A percentile compares a stretch with the other conserved stretches of the same genome.
Evolutionary conservation across 2,329 filamentous ascomycete genomes (phyloP).

Genomic region (Trichoderma lentiforme): DNA sequence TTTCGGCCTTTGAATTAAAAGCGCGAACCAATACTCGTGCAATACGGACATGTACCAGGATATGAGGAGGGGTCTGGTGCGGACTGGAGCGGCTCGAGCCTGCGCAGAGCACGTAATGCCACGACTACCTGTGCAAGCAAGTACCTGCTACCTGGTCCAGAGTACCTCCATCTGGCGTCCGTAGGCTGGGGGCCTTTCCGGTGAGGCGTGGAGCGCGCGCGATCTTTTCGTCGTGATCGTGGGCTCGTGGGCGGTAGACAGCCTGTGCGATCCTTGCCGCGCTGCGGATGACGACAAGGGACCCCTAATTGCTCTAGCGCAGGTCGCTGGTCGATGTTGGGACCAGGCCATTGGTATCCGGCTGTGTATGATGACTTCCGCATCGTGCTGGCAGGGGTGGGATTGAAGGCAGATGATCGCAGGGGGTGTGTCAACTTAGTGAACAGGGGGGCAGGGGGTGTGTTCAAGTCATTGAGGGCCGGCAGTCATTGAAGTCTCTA

Average conservation of each 20-base stretch:
- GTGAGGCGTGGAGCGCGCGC: slow-evolving; percentile 14
- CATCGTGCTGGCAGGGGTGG: slow-evolving; percentile 7
- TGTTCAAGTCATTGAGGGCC: neutral
- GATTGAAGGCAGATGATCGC: neutral
- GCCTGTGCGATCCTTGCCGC: slow-evolving; percentile 7
- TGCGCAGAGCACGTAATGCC: neutral
- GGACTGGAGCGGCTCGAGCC: neutral
- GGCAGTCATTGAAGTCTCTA: neutral
- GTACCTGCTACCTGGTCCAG: neutral
- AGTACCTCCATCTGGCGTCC: neutral
- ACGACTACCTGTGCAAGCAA: neutral
- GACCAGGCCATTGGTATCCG: slow-evolving; percentile 17
- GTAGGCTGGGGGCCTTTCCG: neutral
- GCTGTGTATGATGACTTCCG: slow-evolving; percentile 10
- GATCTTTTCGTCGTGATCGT: slow-evolving; percentile 16
- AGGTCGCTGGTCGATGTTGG: slow-evolving; percentile 14
- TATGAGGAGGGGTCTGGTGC: neutral
- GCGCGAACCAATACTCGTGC: neutral
- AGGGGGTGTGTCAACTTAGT: neutral
- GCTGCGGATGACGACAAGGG: slow-evolving; percentile 16
- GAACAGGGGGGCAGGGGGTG: neutral
- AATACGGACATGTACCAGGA: neutral
- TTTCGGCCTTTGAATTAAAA: neutral
- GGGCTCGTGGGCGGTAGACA: neutral
- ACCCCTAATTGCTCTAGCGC: slow-evolving; percentile 7